Evolutionary conservation across 1,284 basidiomycete species (phyloP), one percentile per base, ranked within the genome.

Genomic region (Ceratobasidium sp.): DNA sequence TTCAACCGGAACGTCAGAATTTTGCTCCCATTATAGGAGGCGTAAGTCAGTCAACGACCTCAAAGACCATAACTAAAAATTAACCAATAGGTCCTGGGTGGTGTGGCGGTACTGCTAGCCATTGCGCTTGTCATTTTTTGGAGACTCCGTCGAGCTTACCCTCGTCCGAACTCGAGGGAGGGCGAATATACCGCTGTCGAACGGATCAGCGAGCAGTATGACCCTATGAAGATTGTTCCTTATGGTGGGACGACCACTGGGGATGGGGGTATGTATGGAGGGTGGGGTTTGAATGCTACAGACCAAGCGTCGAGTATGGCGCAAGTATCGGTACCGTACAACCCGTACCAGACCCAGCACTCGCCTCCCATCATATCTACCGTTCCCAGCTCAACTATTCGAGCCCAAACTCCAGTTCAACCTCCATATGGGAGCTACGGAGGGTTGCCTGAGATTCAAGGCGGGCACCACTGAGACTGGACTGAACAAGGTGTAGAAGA

Each of bases 1-100:
- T n/a, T n/a, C n/a, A n/a, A n/a, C n/a, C n/a, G n/a, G n/a, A n/a
- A n/a, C n/a, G n/a, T n/a, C n/a, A n/a, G n/a, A n/a, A n/a, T n/a
- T n/a, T n/a, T n/a, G n/a, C n/a, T n/a, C n/a, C n/a, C n/a, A n/a
- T n/a, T n/a, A n/a, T n/a, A n/a, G n/a, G n/a, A n/a, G n/a, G n/a
- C n/a, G n/a, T n/a, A n/a, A n/a, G n/a, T n/a, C n/a, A n/a, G n/a
- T n/a, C n/a, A n/a, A n/a, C n/a, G n/a, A n/a, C n/a, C n/a, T n/a
- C n/a, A n/a, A n/a, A n/a, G n/a, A n/a, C n/a, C n/a, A n/a, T n/a
- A n/a, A n/a, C n/a, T n/a, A n/a, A n/a, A n/a, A n/a, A n/a, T n/a
- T n/a, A n/a, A n/a, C n/a, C n/a, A n/a, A n/a, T n/a, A 61, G 57
- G 57, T 61, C 10, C 12, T 61, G 9, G 57, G 57, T 33, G 57